Base-by-base conservation (phyloP, 805 yeast species). In the Brettanomyces anomalus region DNA sequence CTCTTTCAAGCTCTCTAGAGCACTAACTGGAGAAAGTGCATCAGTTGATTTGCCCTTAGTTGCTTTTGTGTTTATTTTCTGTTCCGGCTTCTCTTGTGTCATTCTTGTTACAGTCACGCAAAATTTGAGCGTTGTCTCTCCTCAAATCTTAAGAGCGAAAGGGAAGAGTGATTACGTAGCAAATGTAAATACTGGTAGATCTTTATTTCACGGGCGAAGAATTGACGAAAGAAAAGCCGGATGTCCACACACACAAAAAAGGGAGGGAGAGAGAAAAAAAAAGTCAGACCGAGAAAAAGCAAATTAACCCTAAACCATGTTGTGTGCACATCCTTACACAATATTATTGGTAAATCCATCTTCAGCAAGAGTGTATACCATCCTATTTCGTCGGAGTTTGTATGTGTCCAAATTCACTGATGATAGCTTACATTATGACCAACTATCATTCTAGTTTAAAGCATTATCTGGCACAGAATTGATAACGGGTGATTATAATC, bases 101-200 rank as follows among this genome's bases (percentile, higher is more conserved):
- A 43, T 46, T 11, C 10, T 24, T 2, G 28, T 24, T 7, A n/a
- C n/a, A n/a, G 46, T 43, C 47, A 45, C n/a, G n/a, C n/a, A n/a
- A n/a, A n/a, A n/a, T n/a, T 14, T 4, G 13, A 8, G 18, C 19
- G 26, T 16, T 14, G 16, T 37, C 30, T 20, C 30, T 21, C n/a
- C 3, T 19, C 19, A 37, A n/a, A n/a, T n/a, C n/a, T n/a, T n/a
- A 24, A 24, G 28, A 2, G 28, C 2, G 6, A 7, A 24, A 11
- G 28, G 10, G 3, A 7, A 24, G 28, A 24, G 10, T 15, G 35
- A 16, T 15, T 32, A 7, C 18, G 7, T n/a, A n/a, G n/a, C n/a
- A 32, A 15, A 7, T 16, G 6, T 8, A n/a, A 16, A 32, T 32
- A 32, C 7, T 16, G 35, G 13, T 15, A 7, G 3, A 32, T 32